A percentile compares a stretch with the other conserved stretches of the same genome.
These are phyloP conservation scores for Lindgomyces ingoldianus DNA, from an alignment of 495 filamentous ascomycete species.

Conservation along the genomic window DNA sequence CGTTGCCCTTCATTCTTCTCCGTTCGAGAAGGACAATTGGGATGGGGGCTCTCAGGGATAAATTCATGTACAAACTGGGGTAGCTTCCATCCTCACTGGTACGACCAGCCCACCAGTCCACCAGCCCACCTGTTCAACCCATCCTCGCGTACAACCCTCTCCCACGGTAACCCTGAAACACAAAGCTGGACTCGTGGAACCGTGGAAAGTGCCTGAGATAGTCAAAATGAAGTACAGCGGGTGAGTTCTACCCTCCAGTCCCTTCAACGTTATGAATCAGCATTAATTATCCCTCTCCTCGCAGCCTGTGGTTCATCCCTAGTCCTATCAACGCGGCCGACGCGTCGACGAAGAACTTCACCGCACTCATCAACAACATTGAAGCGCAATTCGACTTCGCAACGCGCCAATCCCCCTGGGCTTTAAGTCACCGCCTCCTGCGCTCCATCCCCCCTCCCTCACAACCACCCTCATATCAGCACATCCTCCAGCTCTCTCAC, in stretches of 20 bases:
- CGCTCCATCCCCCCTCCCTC: conserved; percentile 19
- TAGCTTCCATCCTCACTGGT: no score
- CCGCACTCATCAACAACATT: conserved; percentile 9
- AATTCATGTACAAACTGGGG: no score
- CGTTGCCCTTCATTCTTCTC: no score
- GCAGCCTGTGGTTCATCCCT: conserved; percentile 29
- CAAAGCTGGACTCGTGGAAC: no score
- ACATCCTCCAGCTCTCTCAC: conserved; percentile 11
- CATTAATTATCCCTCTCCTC: no score
- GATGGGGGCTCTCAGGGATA: no score
- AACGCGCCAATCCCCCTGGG: conserved; percentile 8
- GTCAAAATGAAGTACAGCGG: conserved; percentile 28
- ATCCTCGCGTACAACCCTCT: no score
- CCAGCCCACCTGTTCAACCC: no score
- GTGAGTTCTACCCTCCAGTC: neutral
- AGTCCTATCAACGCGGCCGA: conserved; percentile 3
- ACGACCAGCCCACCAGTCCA: no score
- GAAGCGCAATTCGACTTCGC: conserved; percentile 13
- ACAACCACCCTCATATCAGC: conserved; percentile 8
- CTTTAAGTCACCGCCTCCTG: conserved; percentile 23
- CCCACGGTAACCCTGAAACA: no score
- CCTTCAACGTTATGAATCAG: no score
- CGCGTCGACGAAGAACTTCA: conserved; percentile 3
- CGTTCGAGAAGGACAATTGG: no score
- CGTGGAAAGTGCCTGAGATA: neutral